Base-by-base conservation (phyloP, 2,329 filamentous ascomycete genomes). In the Nigrospora osmanthi region DNA sequence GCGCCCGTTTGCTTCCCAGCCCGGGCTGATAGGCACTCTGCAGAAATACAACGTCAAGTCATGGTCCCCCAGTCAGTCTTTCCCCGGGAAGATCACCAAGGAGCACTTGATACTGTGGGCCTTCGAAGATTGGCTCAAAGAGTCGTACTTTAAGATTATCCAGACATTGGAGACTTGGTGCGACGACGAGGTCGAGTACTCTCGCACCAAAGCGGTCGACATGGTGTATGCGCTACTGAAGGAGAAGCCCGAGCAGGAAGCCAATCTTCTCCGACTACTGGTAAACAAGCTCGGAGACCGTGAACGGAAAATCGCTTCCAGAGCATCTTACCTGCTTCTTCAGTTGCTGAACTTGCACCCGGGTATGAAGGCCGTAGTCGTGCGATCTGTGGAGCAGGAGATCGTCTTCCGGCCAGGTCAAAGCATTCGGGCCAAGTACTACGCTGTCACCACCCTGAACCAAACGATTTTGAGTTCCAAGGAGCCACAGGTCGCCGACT, bases 261-360 rank as follows among this genome's bases (percentile, higher is more conserved):
- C 91, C 45, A 98, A 98, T 62, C 70, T 98, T 50, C 72, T 98
- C 49, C 83, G 91, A 44, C 72, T 98, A 45, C 70, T 98, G 47
- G 89, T 98, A 54, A 97, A 97, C 72, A 98, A 98, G 66, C 79
- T 98, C 23, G 91, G 94, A 56, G 93, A 98, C 61, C 87, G 86
- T 38, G 89, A 95, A 53, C 89, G 89, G 62, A 98, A 97, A 66
- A 94, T 98, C 56, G 85, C 93, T 1, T 98, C 93, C 4, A 81
- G 90, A 48, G 85, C 91, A 2, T 97, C 93, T 0, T 95, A 95
- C 64, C 76, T 97, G 38, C 73, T 98, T n/a, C 74, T 98, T 43
- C 93, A 98, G 61, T 73, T 98, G 9, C 81, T 96, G 58, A 86
- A 83, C 47, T 81, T 84, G 0, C 93, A 98, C 62, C 93, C 93